These are phyloP conservation scores for Suillus subaureus DNA, from an alignment of 768 basidiomycete species.

Conservation along the genomic window DNA sequence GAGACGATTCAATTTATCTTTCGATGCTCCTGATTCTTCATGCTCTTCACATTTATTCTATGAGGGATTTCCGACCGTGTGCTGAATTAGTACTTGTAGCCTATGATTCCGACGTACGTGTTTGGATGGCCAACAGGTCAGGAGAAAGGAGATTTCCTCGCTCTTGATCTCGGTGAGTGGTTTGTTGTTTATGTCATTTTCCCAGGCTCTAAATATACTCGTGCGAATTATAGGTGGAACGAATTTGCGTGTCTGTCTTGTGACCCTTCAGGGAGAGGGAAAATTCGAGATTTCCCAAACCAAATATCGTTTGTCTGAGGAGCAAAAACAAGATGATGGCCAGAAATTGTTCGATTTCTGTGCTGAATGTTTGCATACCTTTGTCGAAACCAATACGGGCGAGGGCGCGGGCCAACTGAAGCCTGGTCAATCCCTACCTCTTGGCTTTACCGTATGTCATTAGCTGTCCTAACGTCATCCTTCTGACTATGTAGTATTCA, in stretches of 20 bases:
- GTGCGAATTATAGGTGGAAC: slow-evolving; percentile 68
- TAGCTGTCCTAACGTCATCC: slow-evolving; percentile 8
- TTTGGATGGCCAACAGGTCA: slow-evolving; percentile 93
- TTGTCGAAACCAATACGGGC: slow-evolving; percentile 74
- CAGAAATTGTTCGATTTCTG: slow-evolving; percentile 97
- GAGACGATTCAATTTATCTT: background rate
- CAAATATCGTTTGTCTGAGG: slow-evolving; percentile 95
- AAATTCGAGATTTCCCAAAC: slow-evolving; percentile 98
- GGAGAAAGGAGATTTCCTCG: slow-evolving; percentile 88
- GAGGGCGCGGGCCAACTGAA: slow-evolving; percentile 49
- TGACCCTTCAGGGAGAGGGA: slow-evolving; percentile 87
- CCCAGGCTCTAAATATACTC: slow-evolving; percentile 9
- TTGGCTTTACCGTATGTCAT: slow-evolving; percentile 90
- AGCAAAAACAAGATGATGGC: slow-evolving; percentile 98
- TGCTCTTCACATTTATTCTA: background rate
- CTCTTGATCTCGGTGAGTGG: slow-evolving; percentile 80
- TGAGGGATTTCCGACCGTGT: background rate
- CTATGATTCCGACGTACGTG: slow-evolving; percentile 96
- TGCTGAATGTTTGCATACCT: slow-evolving; percentile 88
- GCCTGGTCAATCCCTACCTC: slow-evolving; percentile 64
- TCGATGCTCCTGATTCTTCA: background rate
- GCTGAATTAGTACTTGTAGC: slow-evolving; percentile 45
- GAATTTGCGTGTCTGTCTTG: slow-evolving; percentile 97
- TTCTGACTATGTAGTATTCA: slow-evolving; percentile 24
- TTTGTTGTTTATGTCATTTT: background rate